Base-by-base conservation (phyloP, 306 rosid species). In the Cicer chorassanicum region DNA sequence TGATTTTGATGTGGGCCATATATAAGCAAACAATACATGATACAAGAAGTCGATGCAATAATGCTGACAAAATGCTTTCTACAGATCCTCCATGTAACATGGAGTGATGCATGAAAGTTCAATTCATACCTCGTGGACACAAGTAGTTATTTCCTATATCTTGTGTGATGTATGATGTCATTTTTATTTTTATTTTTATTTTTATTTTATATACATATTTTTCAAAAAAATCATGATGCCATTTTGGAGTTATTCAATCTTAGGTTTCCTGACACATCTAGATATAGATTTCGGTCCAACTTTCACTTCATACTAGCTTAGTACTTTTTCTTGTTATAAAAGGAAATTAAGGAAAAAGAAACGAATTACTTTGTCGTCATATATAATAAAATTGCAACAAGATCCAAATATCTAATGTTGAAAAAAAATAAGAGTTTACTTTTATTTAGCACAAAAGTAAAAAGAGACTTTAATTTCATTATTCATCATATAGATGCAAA, bases 231-330 rank as follows among this genome's bases (percentile, higher is more conserved):
- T 29, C 2, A 34, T 12, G 44, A 62, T 62, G 69, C 4, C 49
- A 41, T 64, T 64, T 41, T 64, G 70, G 34, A 64, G 34, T 41
- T 41, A 64, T 41, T 64, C 70, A 41, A 64, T 41, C 51, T 29
- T 60, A 34, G 44, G 65, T 8, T 64, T 64, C 13, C 13, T 4
- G 1, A 18, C 14, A 9, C 1, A 1, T 9, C 70, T 5, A 64
- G 41, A 64, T 41, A 14, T 64, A 39, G 49, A 40, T 40, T 60
- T 59, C 2, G 44, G 65, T 60, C 43, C 34, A 18, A 29, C 63
- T 60, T 29, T 60, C 34, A 6, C 8, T 59, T 59, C 16, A 59
- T 29, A 29, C 34, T 24, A 24, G 34, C 34, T 24, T 24, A 24
- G 34, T 24, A 59, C 34, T 1, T 4, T 29, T 3, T 59, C 19